Conservation (phyloP, 1,284 basidiomycete species). For the Cystobasidiaceae sp. region DNA sequence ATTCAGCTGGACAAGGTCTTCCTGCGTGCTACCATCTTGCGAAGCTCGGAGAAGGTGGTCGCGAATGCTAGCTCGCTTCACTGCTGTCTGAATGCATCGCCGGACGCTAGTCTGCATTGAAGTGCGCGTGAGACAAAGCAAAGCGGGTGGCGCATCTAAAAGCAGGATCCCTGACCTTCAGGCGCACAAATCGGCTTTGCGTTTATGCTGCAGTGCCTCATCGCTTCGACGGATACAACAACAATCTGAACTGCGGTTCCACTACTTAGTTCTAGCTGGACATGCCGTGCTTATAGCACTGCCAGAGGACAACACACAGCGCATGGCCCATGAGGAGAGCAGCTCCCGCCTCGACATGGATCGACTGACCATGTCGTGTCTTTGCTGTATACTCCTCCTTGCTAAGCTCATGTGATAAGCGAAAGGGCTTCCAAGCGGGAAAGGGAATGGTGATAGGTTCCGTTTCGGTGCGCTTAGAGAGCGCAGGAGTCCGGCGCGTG, state of each 20-base stretch:
- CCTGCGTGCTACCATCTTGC: neutral
- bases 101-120: constrained; percentile 8
- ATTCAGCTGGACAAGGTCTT: constrained; percentile 43
- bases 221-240: too few species aligned
- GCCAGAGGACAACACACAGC: constrained; percentile 4
- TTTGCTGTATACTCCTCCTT: neutral
- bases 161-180: too few species aligned
- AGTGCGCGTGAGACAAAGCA: neutral
- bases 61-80: constrained; percentile 1
- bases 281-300: neutral
- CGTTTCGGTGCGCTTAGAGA: neutral
- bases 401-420: neutral
- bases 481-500: neutral
- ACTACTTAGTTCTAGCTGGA: neutral
- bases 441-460: neutral
- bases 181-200: too few species aligned
- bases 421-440: neutral
- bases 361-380: neutral
- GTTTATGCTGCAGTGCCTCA: too few species aligned
- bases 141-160: neutral
- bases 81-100: neutral
- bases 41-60: too few species aligned
- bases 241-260: neutral
- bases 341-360: neutral
- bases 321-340: neutral